Evolutionary conservation across 83 land plant genomes (phyloP).

Genomic region (Thuja plicata): DNA sequence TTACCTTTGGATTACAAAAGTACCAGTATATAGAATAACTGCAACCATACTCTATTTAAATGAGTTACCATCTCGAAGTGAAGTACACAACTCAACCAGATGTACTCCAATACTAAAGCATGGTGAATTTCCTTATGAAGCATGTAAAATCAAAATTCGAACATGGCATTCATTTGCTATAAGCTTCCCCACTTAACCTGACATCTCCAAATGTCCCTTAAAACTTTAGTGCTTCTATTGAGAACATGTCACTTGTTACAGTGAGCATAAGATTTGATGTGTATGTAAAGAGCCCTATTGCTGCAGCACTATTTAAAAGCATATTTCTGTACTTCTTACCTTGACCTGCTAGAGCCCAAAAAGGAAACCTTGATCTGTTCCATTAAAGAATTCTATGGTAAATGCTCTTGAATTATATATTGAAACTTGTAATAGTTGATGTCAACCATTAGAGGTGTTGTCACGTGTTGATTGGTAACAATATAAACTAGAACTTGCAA

Average conservation of each 20-base stretch:
- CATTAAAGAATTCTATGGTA: background rate
- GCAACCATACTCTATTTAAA: background rate
- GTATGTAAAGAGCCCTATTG: background rate
- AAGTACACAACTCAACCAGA: background rate
- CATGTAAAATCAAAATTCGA: background rate
- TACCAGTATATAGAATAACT: background rate
- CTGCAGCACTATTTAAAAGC: background rate
- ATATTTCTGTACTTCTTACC: background rate
- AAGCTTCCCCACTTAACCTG: background rate
- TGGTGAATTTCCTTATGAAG: background rate
- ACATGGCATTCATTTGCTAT: background rate
- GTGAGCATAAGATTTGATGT: background rate
- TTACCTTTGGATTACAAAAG: background rate
- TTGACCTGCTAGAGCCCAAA: background rate
- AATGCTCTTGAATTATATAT: background rate
- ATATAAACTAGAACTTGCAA: background rate
- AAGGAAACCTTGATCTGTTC: background rate
- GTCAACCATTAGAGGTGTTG: background rate
- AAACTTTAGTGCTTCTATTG: too few relatives aligned
- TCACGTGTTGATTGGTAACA: background rate
- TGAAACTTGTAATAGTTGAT: background rate
- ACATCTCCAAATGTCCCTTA: background rate
- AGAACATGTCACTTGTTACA: background rate
- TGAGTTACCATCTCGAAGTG: background rate
- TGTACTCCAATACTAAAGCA: too few relatives aligned